Base-by-base conservation (phyloP, 2,329 filamentous ascomycete genomes). In the Rugonectria rugulosa region DNA sequence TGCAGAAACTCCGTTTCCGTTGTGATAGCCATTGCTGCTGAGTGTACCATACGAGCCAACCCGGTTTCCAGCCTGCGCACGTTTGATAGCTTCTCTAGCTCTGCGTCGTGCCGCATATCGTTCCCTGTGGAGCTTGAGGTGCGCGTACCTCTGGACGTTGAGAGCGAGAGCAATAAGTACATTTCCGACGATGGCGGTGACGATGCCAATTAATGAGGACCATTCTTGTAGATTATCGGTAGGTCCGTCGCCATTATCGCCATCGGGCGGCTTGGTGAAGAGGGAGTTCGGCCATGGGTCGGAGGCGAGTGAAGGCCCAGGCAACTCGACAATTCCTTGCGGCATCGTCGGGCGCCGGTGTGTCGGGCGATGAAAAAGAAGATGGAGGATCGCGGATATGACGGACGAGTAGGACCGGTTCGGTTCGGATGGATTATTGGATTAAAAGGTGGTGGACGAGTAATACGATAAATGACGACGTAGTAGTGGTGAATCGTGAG, bases 71-170 rank as follows among this genome's bases (percentile, higher is more conserved):
- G 59, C 67, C 60, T 73, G 74, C 7, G 73, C 70, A 36, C 77
- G 79, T 63, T 81, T 83, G 65, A 81, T 68, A n/a, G 81, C 79
- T 45, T 81, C 77, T 61, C 78, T 82, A 9, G 82, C 80, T 41
- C 79, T 81, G 57, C 81, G 79, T 46, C 83, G 81, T 40, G 81
- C 77, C 59, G 84, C 81, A 40, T 83, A 80, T 64, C 83, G 86
- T 71, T 93, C 87, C 65, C 88, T 83, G 59, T 91, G 87, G 59
- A 99, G 82, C 53, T 89, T 85, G 53, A 95, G 91, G 71, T 99
- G 95, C 27, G 95, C 94, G 72, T 98, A 98, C 62, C 95, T 87
- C 75, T 99, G 95, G 44, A 96, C 94, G 71, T 99, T 99, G 58
- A 99, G 85, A 11, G 95, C 95, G 60, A 99, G 87, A 1, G 94